These are phyloP conservation scores for Fusarium bactridioides DNA, from an alignment of 2,329 filamentous ascomycete genomes.

Conservation along the genomic window DNA sequence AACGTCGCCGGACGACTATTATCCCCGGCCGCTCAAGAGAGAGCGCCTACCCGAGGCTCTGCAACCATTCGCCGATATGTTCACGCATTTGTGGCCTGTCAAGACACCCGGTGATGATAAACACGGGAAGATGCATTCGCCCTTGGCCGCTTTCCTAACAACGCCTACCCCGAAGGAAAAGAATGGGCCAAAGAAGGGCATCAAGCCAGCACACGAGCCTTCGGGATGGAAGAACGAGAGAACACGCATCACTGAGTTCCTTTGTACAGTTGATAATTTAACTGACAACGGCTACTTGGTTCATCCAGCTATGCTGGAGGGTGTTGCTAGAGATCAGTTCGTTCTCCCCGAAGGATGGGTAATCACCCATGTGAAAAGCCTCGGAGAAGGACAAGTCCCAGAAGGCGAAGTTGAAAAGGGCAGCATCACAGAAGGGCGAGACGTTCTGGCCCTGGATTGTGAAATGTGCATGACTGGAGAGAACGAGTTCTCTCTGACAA, in stretches of 20 bases:
- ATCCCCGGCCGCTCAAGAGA: conserved; percentile 61
- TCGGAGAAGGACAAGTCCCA: conserved; percentile 73
- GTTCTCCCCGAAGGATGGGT: conserved; percentile 78
- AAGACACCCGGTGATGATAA: conserved; percentile 87
- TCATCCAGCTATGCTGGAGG: conserved; percentile 78
- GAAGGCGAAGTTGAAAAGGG: conserved; percentile 78
- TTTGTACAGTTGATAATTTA: conserved; percentile 77
- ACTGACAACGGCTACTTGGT: conserved; percentile 83
- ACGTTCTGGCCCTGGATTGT: conserved; percentile 86
- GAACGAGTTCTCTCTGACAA: conserved; percentile 81
- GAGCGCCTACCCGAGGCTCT: conserved; percentile 63
- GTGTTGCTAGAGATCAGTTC: conserved; percentile 62
- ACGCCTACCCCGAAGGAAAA: conserved; percentile 76
- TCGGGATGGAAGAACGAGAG: conserved; percentile 76
- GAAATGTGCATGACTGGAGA: conserved; percentile 95
- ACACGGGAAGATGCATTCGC: conserved; percentile 83
- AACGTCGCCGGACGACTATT: conserved; percentile 67
- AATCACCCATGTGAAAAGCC: conserved; percentile 72
- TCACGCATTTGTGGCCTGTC: conserved; percentile 88
- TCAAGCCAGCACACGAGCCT: conserved; percentile 68
- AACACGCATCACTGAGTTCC: conserved; percentile 82
- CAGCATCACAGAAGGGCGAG: conserved; percentile 82
- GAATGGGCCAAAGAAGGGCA: conserved; percentile 61
- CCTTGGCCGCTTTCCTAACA: conserved; percentile 83
- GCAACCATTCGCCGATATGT: conserved; percentile 79